Conservation (phyloP, 768 basidiomycete species). For the Paxillus involutus region DNA sequence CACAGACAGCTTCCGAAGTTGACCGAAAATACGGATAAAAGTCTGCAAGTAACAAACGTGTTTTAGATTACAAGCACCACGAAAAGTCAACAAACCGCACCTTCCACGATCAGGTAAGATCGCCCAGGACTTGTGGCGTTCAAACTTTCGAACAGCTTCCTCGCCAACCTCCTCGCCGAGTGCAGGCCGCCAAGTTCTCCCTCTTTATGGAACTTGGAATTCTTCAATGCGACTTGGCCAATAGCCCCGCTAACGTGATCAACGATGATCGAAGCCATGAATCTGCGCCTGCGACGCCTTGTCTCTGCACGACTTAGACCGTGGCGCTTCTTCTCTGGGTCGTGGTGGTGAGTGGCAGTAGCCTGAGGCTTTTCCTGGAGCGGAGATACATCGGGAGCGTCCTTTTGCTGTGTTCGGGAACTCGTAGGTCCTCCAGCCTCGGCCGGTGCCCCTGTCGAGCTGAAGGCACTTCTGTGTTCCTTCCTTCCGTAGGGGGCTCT, state of each 20-base stretch:
- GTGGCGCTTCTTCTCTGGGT: conserved; percentile 14
- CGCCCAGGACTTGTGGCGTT: conserved; percentile 60
- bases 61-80: not conserved
- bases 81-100: conserved; percentile 32
- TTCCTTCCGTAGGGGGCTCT: conserved; percentile 42
- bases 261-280: conserved; percentile 65
- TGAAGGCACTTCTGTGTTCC: conserved; percentile 42
- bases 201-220: conserved; percentile 57
- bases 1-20: conserved; percentile 63
- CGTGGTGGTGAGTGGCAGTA: conserved; percentile 2
- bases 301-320: conserved; percentile 27
- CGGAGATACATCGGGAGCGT: conserved; percentile 1
- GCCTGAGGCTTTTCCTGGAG: conserved; percentile 14
- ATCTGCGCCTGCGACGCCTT: conserved; percentile 45
- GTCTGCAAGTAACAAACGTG: conserved; percentile 40
- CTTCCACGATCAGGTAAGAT: conserved; percentile 65
- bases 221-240: conserved; percentile 68
- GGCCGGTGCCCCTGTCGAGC: conserved; percentile 37
- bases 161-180: conserved; percentile 66
- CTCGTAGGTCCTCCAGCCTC: conserved; percentile 26
- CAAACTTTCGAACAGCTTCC: conserved; percentile 64
- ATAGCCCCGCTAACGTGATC: conserved; percentile 68
- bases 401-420: conserved; percentile 17
- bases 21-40: conserved; percentile 77
- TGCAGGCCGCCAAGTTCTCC: conserved; percentile 54